Conservation (phyloP, 2,329 filamentous ascomycete species). For the Reticulascus tulasneorum region DNA sequence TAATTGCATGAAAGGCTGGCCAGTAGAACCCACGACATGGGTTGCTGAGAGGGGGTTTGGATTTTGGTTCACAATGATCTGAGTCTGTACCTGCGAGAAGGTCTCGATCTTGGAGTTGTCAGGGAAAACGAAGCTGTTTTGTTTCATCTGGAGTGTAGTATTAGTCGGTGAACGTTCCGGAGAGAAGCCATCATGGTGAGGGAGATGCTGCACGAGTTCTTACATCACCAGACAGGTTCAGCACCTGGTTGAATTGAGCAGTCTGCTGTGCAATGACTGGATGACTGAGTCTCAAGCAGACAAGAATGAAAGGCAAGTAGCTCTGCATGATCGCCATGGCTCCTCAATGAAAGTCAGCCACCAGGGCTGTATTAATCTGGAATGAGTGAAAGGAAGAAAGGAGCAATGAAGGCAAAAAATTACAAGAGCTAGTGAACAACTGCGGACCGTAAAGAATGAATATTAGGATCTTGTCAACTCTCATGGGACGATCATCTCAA, state of each 20-base stretch:
- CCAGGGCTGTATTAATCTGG: conserved; percentile 7
- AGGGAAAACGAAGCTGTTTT: conserved; percentile 15
- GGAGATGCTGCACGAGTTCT: background rate
- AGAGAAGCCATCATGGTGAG: background rate
- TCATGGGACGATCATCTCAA: no score
- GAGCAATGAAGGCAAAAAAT: conserved; percentile 1
- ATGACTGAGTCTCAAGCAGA: conserved; percentile 8
- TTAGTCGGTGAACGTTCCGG: background rate
- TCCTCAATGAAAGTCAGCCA: conserved; percentile 15
- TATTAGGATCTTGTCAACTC: no score
- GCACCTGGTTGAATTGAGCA: conserved; percentile 17
- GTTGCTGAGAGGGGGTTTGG: conserved; percentile 16
- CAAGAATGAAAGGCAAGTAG: conserved; percentile 11
- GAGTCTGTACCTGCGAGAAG: conserved; percentile 17
- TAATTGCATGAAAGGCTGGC: conserved; percentile 18
- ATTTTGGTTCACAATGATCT: conserved; percentile 19
- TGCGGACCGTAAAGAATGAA: no score
- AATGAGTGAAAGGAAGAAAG: conserved; percentile 3
- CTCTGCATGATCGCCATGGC: conserved; percentile 16
- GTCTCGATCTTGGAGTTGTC: conserved; percentile 19
- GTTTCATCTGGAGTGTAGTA: conserved; percentile 12
- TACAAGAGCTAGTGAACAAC: no score
- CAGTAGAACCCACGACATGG: conserved; percentile 17
- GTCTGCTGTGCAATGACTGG: conserved; percentile 13
- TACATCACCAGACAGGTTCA: conserved; percentile 18